Base-by-base conservation (phyloP, 2,329 filamentous ascomycete species). In the Penicillium sp. region DNA sequence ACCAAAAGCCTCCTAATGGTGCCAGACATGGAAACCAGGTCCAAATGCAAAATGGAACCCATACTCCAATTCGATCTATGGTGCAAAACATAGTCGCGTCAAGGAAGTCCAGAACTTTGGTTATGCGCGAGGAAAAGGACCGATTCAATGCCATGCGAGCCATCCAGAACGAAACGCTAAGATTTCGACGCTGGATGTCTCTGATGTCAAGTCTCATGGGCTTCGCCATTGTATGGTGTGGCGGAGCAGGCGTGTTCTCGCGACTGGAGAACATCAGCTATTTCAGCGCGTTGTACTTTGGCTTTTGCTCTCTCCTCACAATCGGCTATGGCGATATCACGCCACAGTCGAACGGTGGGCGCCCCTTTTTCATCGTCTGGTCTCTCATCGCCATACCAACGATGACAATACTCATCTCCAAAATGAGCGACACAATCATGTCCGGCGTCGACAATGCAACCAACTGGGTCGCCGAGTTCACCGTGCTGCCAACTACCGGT, bases 331-430 rank as follows among this genome's bases (percentile, higher is more conserved):
- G 92, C 3, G 91, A 96, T 62, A 71, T 87, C 5, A 84, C 86
- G 1, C 91, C 91, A 0, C 77, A 85, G n/a, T 89, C 87, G 1
- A 92, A 91, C 61, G 81, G 86, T 0, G 90, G 89, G 1, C 86
- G 89, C 55, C 84, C 89, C 0, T 96, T 96, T 69, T 97, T 96
- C 65, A 89, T 97, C n/a, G 86, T 96, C 56, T 97, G 92, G 92
- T 90, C 87, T 14, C 71, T 97, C 1, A 81, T 96, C 24, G 91
- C 91, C 0, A 80, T 96, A 3, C 92, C 92, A 0, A 92, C 89
- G 2, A 92, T 92, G 82, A 96, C 92, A 0, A 86, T 96, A 18
- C 81, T 97, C 12, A 89, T 95, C 61, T 88, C 85, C 11, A 89
- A 92, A 62, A 88, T 94, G 58, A 89, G 89, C 23, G 88, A 95